Evolutionary conservation across 345 rosid genomes (phyloP).

Genomic region (Trapa incisa): DNA sequence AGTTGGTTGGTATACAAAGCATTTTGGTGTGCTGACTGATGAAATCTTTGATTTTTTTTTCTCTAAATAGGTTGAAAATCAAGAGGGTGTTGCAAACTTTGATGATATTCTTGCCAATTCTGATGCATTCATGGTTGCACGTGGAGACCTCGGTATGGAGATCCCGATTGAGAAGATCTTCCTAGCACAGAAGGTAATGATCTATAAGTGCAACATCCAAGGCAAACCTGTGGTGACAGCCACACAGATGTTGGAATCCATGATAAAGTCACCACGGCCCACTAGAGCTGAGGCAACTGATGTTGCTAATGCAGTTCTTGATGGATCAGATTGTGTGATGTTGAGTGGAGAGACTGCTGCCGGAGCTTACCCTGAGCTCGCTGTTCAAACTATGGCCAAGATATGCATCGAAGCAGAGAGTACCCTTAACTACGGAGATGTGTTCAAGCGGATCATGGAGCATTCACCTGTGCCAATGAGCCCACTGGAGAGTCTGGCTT

Average conservation of each 20-base stretch:
- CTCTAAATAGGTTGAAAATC: conserved; percentile 67
- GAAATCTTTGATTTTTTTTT: not conserved
- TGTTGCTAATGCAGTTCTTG: conserved; percentile 95
- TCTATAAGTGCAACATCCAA: conserved; percentile 92
- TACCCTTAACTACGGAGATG: conserved; percentile 73
- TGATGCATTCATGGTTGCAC: conserved; percentile 95
- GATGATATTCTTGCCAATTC: conserved; percentile 84
- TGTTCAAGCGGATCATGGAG: conserved; percentile 71
- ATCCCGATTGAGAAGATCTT: conserved; percentile 95
- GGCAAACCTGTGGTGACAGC: conserved; percentile 93
- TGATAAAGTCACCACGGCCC: conserved; percentile 96
- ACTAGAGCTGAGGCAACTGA: conserved; percentile 98
- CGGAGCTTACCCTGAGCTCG: conserved; percentile 92
- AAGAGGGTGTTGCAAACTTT: conserved; percentile 94
- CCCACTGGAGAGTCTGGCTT: conserved; percentile 88
- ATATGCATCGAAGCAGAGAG: conserved; percentile 91
- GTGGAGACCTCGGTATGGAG: conserved; percentile 99
- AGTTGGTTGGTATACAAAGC: not conserved
- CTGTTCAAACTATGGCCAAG: conserved; percentile 89
- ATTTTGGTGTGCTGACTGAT: not conserved
- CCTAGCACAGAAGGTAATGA: conserved; percentile 93
- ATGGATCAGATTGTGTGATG: conserved; percentile 94
- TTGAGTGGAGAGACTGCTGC: conserved; percentile 97
- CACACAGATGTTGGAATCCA: conserved; percentile 91
- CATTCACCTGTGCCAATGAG: conserved; percentile 93